Conservation (phyloP, 106 monocot genomes). For the Ottelia alismoides region DNA sequence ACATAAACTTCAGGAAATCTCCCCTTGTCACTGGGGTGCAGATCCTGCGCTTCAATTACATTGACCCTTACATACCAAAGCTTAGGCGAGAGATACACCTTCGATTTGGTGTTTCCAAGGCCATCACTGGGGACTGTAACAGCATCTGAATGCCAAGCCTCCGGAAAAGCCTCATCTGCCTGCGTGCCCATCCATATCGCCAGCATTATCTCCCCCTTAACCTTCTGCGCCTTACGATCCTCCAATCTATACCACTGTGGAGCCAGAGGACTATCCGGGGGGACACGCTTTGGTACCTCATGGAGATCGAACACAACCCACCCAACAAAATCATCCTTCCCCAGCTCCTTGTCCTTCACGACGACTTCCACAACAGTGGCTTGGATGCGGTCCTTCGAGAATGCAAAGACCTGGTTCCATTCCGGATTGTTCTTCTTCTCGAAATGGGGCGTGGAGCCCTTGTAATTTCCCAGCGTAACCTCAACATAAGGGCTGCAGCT, state of each 20-base stretch:
- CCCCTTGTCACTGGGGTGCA: constrained; percentile 12
- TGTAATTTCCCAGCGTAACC: constrained; percentile 21
- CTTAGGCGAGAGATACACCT: constrained; percentile 25
- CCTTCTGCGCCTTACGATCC: constrained; percentile 13
- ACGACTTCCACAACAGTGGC: constrained; percentile 4
- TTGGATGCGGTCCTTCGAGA: constrained; percentile 21
- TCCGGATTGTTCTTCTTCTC: constrained; percentile 21
- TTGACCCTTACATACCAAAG: constrained; percentile 26
- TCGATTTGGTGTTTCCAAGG: constrained; percentile 14
- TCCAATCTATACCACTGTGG: constrained; percentile 25
- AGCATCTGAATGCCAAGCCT: constrained; percentile 25
- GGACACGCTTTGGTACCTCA: constrained; percentile 15
- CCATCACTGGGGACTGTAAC: constrained; percentile 13
- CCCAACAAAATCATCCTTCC: constrained; percentile 22
- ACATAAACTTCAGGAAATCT: constrained; percentile 17
- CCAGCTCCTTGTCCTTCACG: constrained; percentile 20
- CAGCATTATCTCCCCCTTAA: constrained; percentile 23
- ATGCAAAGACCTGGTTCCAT: constrained; percentile 24
- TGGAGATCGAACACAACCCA: constrained; percentile 11
- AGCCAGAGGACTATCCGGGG: constrained; percentile 20
- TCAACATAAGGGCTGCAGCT: constrained; percentile 20
- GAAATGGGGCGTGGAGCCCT: constrained; percentile 12
- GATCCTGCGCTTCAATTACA: constrained; percentile 21
- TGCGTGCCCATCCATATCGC: constrained; percentile 28
- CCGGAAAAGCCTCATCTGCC: constrained; percentile 23